Base-by-base conservation (phyloP, 257 asterid species). In the Nyctanthes arbortristis region DNA sequence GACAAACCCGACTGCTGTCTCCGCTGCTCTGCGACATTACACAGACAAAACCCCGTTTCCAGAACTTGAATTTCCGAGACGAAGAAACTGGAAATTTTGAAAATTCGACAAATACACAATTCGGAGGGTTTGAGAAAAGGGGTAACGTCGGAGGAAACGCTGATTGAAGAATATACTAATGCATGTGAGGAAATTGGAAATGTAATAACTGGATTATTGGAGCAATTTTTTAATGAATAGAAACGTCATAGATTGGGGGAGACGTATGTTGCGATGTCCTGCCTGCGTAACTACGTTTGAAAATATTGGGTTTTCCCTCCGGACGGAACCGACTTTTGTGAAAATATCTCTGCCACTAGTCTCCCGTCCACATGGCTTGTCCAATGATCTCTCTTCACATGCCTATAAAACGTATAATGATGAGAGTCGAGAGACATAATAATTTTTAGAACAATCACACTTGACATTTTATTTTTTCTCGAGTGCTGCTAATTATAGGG, bases 1-100 rank as follows among this genome's bases (percentile, higher is more conserved):
- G 90, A 0, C 79, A 80, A 25, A 12, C 65, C 52, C 69, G 59
- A 40, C 55, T 72, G 47, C 72, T 77, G 77, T 63, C 83, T 30
- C 72, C 87, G 74, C 78, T 79, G 79, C 69, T 88, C 65, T 78
- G 77, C 56, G 91, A 89, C 93, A 85, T 87, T 49, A 5, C 36
- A 9, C 14, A 20, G 30, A 24, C 28, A 61, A 33, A 65, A 31
- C 28, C 31, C 68, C 74, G 27, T 65, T 70, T 35, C 18, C 69
- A 52, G 4, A 49, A 76, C 30, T 55, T 59, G 64, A 7, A 36
- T 14, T 40, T 5, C 0, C 9, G 27, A 29, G 9, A 10, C 9
- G 6, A 9, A 39, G 12, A 3, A 10, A 24, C n/a, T n/a, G n/a
- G n/a, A 22, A 18, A 39, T 10, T 35, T 35, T 12, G 40, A 35